Evolutionary conservation across 768 basidiomycete species (phyloP), one percentile per base, ranked within the genome.

Genomic region (Butyriboletus loyo): DNA sequence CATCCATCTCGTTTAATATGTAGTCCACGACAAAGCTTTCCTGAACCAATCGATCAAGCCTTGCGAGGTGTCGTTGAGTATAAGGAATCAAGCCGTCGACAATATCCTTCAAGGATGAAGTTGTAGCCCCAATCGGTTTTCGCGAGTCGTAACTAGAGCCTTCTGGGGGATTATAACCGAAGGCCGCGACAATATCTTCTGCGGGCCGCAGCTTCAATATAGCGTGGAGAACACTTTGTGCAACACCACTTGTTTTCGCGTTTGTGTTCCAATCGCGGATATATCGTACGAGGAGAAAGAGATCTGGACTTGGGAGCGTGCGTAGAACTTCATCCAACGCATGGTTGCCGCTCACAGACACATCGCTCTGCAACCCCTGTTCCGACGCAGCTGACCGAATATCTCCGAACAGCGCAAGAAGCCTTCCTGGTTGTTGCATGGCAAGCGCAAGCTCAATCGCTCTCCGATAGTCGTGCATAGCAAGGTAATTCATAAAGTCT

Each of bases 11-110:
- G 15, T 81, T 82, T 28, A 93, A 73, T 50, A 93, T 76, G 57
- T 89, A 95, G 67, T 99, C 97, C 50, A 99, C 82, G 56, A 97
- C 85, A 63, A 93, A 98, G 66, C 92, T 97, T 64, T 98, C 97
- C 73, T 97, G 92, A 30, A 97, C 82, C 50, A 97, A 72, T 64
- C 84, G 82, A 53, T 95, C 92, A 68, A 94, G 80, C 59, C 95
- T 77, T 34, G 85, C 73, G 38, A 95, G 81, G 73, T 99, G 97
- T 46, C 97, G 80, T 66, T 96, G 92, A 9, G 95, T 95, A 66
- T 98, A 99, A 11, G 97, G 94, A 46, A 98, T 82, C 49, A 98
- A 73, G 5, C 84, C 87, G 41, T 94, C 91, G 11, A 98, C 71
- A 49, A 96, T 69, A 47, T 97, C 92, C 61, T 83, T 84, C 46